These are phyloP conservation scores for Annulohypoxylon truncatum DNA, from an alignment of 2,329 filamentous ascomycete species.

Conservation along the genomic window DNA sequence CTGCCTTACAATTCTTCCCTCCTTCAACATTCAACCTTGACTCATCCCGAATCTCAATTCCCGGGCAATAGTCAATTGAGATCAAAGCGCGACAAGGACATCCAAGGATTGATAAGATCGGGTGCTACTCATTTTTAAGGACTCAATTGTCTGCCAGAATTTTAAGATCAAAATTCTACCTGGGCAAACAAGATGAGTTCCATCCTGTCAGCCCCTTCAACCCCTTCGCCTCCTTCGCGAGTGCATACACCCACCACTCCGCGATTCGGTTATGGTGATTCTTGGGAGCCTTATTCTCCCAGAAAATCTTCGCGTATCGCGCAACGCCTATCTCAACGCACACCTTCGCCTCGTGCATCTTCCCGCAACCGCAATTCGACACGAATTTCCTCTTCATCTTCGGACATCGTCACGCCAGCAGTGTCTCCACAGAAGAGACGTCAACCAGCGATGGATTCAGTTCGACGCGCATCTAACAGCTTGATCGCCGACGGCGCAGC, in stretches of 20 bases:
- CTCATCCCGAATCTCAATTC: background rate
- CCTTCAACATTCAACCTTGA: background rate
- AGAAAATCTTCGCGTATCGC: conserved; percentile 74
- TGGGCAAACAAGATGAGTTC: conserved; percentile 51
- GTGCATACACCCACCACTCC: conserved; percentile 77
- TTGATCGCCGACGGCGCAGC: conserved; percentile 58
- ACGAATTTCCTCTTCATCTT: conserved; percentile 21
- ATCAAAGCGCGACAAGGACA: background rate
- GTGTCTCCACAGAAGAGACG: conserved; percentile 65
- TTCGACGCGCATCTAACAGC: conserved; percentile 59
- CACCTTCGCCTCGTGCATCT: conserved; percentile 62
- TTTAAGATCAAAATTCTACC: background rate
- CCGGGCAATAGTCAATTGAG: background rate
- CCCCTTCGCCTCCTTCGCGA: conserved; percentile 69
- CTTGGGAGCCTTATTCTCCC: conserved; percentile 78
- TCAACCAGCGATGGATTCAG: conserved; percentile 59
- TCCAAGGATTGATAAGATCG: background rate
- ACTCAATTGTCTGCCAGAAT: background rate
- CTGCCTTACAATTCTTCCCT: background rate
- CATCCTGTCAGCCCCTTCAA: conserved; percentile 55
- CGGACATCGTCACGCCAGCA: conserved; percentile 56
- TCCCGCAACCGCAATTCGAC: conserved; percentile 48
- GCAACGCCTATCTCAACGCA: conserved; percentile 62
- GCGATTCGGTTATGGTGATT: conserved; percentile 73
- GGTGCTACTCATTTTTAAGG: background rate